Conservation (phyloP, 1,284 basidiomycete species). For the Cronartium quercuum region DNA sequence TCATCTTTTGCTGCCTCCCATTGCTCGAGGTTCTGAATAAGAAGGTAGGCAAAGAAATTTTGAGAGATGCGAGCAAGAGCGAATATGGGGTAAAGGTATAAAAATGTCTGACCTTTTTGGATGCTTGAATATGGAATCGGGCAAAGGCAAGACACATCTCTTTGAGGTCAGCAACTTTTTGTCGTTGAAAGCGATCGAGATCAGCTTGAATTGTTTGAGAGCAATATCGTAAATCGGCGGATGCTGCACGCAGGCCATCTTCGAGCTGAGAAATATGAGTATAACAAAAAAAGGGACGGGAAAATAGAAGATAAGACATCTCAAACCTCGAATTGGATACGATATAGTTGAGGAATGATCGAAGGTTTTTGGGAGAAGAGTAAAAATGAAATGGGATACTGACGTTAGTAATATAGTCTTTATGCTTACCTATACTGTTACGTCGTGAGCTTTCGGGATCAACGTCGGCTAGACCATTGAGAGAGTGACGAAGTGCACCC, state of each 20-base stretch:
- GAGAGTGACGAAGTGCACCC: constrained; percentile 84
- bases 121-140: constrained; percentile 86
- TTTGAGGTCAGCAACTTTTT: constrained; percentile 91
- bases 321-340: background rate
- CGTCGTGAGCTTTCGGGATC: constrained; percentile 93
- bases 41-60: constrained; percentile 14
- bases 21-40: constrained; percentile 75
- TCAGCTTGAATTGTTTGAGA: constrained; percentile 95
- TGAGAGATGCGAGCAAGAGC: background rate
- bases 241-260: constrained; percentile 78
- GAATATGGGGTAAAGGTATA: background rate
- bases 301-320: background rate
- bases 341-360: background rate
- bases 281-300: background rate
- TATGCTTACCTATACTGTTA: constrained; percentile 84
- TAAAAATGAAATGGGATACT: constrained; percentile 42
- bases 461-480: constrained; percentile 97
- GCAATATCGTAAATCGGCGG: constrained; percentile 89
- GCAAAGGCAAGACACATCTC: constrained; percentile 89
- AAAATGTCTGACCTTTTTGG: constrained; percentile 63
- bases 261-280: constrained; percentile 61
- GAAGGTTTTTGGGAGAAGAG: background rate
- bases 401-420: constrained; percentile 88
- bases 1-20: constrained; percentile 94
- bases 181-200: constrained; percentile 93